Evolutionary conservation across 306 rosid species (phyloP), one percentile per base, ranked within the genome.

Genomic region (Ceratonia siliqua): DNA sequence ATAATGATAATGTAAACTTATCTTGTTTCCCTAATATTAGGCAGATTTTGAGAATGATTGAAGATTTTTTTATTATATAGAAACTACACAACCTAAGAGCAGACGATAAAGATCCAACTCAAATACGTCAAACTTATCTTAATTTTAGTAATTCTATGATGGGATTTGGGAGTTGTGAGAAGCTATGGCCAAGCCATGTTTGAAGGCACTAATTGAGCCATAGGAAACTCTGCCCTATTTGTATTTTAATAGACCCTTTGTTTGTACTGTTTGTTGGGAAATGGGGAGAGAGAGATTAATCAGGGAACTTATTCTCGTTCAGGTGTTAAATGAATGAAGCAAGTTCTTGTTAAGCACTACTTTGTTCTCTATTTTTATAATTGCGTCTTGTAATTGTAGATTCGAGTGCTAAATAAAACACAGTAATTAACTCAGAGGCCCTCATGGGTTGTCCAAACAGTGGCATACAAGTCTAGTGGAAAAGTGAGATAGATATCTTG

Each of bases 371-470:
- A n/a, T 33, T 48, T 28, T 64, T 35, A 20, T 30, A 56, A 9
- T 5, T 39, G 52, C 61, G 68, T 80, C 83, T 78, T 73, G 52
- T 73, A 53, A 53, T 52, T 67, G 77, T 39, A 3, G 33, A 75
- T 30, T 55, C 45, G 61, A 69, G 73, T 62, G 49, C 13, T 24
- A 33, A 11, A 32, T 32, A 43, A 61, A 53, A 9, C 46, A 9
- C 9, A 30, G 17, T 36, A 58, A 21, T 11, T 57, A 39, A 66
- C 58, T 67, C 13, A 22, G 35, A 48, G 71, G 52, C 70, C 13
- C 64, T 57, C 28, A 7, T 41, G 57, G 48, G 36, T 52, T 36
- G 65, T 74, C 80, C 62, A 25, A 27, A 57, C 25, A 30, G 27
- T 49, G 48, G 57, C 17, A 67, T 74, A 55, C 54, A 59, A 61